A percentile compares a stretch with the other conserved stretches of the same genome.
Conservation (phyloP, 163 green algal species). For the Scenedesmus sp. region DNA sequence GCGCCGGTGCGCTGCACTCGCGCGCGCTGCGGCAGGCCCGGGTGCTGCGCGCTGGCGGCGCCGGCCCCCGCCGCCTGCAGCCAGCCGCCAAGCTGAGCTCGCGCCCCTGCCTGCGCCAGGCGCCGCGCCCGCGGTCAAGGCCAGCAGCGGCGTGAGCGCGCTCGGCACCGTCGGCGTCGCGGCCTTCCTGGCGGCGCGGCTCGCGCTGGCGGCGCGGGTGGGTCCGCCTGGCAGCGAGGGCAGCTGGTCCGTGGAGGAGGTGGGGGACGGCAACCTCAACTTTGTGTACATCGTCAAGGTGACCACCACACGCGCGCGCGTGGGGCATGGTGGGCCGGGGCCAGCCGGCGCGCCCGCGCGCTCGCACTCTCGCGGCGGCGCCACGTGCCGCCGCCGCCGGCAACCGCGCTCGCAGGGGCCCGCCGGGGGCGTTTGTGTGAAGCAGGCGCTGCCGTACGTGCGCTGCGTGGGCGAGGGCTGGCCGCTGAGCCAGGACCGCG, state of each 20-base stretch:
- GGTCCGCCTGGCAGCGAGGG: slow-evolving; percentile 43
- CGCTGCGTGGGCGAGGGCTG: slow-evolving; percentile 91
- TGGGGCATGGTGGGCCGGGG: no score
- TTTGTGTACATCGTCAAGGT: slow-evolving; percentile 94
- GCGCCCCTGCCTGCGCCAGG: no score
- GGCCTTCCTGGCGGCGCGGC: slow-evolving; percentile 67
- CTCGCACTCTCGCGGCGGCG: no score
- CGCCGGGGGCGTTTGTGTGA: slow-evolving; percentile 81
- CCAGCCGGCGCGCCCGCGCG: no score
- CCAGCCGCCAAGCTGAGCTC: no score
- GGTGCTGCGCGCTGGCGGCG: no score
- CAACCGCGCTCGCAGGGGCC: slow-evolving; percentile 73
- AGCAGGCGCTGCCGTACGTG: slow-evolving; percentile 95
- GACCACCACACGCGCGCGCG: no score
- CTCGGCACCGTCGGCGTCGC: slow-evolving; percentile 64
- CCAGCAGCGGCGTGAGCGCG: slow-evolving; percentile 38
- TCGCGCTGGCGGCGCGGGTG: slow-evolving; percentile 46
- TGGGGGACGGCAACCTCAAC: slow-evolving; percentile 98
- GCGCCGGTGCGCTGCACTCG: no score
- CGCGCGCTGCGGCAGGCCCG: no score
- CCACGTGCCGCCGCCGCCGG: no score
- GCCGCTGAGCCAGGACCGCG: slow-evolving; percentile 87
- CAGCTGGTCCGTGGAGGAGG: slow-evolving; percentile 55
- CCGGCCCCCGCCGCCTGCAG: no score
- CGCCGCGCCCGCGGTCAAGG: no score